Evolutionary conservation across 176 grass and related monocot species (phyloP), one percentile per base, ranked within the genome.

Genomic region (sorghum (Sorghum bicolor)): DNA sequence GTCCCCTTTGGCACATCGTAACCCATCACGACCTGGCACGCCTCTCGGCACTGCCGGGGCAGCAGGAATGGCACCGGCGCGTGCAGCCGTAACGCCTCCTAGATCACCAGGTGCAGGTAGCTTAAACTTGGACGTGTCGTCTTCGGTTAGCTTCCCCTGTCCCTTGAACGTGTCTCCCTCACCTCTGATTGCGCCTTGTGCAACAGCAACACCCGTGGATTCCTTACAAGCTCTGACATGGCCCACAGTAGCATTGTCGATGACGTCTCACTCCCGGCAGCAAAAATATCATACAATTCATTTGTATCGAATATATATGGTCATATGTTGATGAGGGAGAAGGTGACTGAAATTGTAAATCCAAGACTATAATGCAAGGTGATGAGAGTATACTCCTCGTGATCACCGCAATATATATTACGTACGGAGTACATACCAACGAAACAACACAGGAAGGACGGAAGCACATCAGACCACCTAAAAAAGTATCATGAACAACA

Each of bases 171-270:
- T 45, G 47, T 45, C 11, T 68, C 62, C n/a, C 85, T 48, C 45
- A 67, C 58, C 78, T 87, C 85, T 0, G 61, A 47, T 2, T 87
- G 79, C 1, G 71, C 78, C 60, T 75, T 87, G 4, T 34, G 62
- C 25, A 87, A 10, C 15, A 82, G 62, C 25, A 87, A 10, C 15
- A 82, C 61, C 13, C 12, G 10, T 3, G 67, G 78, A 4, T 87
- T 87, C 61, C 5, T 76, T 1, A 82, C 75, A 0, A 87, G 83
- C 48, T 78, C 83, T 1, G 83, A 70, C 65, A 78, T 86, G 17
- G 78, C 36, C 85, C 85, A 87, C 6, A 43, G 33, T 17, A 87
- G 70, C 0, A 64, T 36, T 19, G 79, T 82, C 0, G 85, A 66
- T 15, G 85, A 25, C 8, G 77, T 87, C 12, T 87, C 85, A 28